phyloP scores from a whole-genome alignment of 768 basidiomycete species.

The Kwoniella sp. region DNA sequence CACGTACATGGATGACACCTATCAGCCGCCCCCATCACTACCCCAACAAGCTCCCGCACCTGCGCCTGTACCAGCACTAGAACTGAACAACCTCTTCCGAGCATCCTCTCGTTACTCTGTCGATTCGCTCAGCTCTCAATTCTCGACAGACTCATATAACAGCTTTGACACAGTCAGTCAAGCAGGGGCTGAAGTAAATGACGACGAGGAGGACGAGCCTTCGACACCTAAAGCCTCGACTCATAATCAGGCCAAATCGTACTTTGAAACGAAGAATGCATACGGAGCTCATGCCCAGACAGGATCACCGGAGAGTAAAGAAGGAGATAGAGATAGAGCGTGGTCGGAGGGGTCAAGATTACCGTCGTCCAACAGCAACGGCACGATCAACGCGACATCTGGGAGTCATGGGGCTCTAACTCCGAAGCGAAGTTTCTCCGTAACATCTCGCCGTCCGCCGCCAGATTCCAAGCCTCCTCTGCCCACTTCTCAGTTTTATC shows the following conservation, averaged over 20 bases:
- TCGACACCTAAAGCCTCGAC: slow-evolving; percentile 38
- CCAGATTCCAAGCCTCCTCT: slow-evolving; percentile 13
- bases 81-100: slow-evolving; percentile 36
- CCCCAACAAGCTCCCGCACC: background rate
- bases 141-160: slow-evolving; percentile 5
- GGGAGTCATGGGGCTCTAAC: slow-evolving; percentile 7
- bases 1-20: background rate
- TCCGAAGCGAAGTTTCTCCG: slow-evolving; percentile 20
- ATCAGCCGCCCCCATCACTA: background rate
- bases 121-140: slow-evolving; percentile 24
- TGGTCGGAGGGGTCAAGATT: slow-evolving; percentile 2
- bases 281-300: background rate
- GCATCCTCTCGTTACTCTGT: slow-evolving; percentile 37
- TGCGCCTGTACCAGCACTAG: slow-evolving; percentile 16
- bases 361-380: slow-evolving; percentile 10
- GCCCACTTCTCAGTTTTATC: slow-evolving; percentile 10
- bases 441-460: slow-evolving; percentile 9
- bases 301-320: slow-evolving; percentile 9
- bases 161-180: slow-evolving; percentile 2
- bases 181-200: slow-evolving; percentile 8
- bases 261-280: slow-evolving; percentile 20
- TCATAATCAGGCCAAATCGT: slow-evolving; percentile 12
- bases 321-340: background rate
- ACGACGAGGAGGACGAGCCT: slow-evolving; percentile 22
- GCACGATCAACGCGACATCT: slow-evolving; percentile 3